Evolutionary conservation across 306 rosid genomes (phyloP), one percentile per base, ranked within the genome.

Genomic region (Cyamopsis tetragonoloba): DNA sequence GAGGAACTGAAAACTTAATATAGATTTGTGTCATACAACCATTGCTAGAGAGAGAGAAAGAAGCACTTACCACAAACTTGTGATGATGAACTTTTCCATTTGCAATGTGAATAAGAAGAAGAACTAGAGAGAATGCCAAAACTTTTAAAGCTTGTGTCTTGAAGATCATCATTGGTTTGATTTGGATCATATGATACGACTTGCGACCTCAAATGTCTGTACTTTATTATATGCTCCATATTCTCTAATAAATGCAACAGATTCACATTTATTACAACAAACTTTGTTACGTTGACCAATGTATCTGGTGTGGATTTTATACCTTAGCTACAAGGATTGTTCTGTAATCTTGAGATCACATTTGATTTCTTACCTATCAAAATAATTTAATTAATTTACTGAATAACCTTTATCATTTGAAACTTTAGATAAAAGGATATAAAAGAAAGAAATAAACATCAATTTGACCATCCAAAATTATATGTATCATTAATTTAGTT

Each of bases 71-170:
- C 56, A 73, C 71, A 53, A 73, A 62, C 1, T 64, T 64, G 41
- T 73, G 59, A 54, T 73, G 72, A 38, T 64, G 72, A 42, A 54
- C 60, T 64, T 64, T 32, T 64, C 58, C 78, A 54, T 20, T 28
- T 64, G 72, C 66, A 31, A 1, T 10, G 10, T 54, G 66, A 73
- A 73, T 64, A 3, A 64, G 66, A 73, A 28, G n/a, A 41, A n/a
- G 4, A 12, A 42, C 30, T n/a, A 73, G 3, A 53, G 13, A 27
- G 49, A 73, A 30, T 20, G 51, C 48, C 39, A 73, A 30, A 64
- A 42, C 8, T 35, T 35, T 31, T 3, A 73, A 32, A 41, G 55
- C 44, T 18, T 22, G 13, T 38, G 22, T 18, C 14, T 10, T 30
- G 23, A 7, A 39, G 30, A 39, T 14, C 72, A 73, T 42, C 31